Base-by-base conservation (phyloP, 2,329 filamentous ascomycete genomes). In the Thelonectria blattea region DNA sequence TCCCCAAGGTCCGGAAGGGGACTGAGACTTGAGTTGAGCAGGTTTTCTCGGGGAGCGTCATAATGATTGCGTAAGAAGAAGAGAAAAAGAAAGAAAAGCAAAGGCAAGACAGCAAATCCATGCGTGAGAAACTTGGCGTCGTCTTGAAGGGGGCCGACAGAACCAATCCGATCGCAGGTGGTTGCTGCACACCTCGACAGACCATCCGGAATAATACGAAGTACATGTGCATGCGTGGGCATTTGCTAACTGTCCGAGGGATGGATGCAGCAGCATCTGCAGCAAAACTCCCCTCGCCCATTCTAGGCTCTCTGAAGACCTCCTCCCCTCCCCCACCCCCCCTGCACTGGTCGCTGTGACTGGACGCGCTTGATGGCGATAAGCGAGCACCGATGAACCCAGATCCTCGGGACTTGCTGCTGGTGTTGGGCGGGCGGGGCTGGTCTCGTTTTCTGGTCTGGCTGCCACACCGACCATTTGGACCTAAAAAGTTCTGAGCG, bases 321-420 rank as follows among this genome's bases (percentile, higher is more conserved):
- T 37, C 34, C 2, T 15, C 12, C 15, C 34, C 46, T 37, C 37
- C 42, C 46, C 39, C 63, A 66, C 63, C 64, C 60, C 62, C 60
- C 56, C 55, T 55, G 46, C 46, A 37, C 37, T 15, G 52, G n/a
- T 43, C 34, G 15, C 34, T 37, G 34, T 14, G 12, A 37, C 34
- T 37, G 34, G 34, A 22, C 27, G 30, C 47, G n/a, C 54, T 58
- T 52, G 65, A 61, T 56, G 62, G 52, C 71, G 71, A 73, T 73
- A 73, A 73, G 72, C 72, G 71, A 73, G 68, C 63, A 60, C 61
- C 61, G 62, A 68, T 71, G 65, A 62, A 68, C 59, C 71, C 72
- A 73, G 72, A 73, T 73, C 71, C 63, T 65, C 69, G 72, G 71
- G 70, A 67, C 67, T 55, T 42, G 42, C 56, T 49, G 22, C 34